Conservation (phyloP, 345 rosid species). For the Salix caprea region DNA sequence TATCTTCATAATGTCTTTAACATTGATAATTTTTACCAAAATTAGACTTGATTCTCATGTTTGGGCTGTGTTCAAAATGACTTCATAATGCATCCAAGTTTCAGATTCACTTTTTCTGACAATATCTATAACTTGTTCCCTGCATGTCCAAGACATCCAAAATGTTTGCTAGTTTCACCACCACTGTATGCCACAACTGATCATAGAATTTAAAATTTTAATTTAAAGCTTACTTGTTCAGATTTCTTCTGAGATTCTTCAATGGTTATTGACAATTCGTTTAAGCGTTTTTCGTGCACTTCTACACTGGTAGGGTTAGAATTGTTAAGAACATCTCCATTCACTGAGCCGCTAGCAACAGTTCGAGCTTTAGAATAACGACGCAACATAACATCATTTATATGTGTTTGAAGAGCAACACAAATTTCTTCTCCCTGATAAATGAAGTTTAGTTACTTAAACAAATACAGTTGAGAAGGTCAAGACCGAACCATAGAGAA, state of each 20-base stretch:
- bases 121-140: neutral
- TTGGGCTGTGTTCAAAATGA: neutral
- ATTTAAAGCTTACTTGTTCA: constrained; percentile 45
- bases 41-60: neutral
- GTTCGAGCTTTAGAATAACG: constrained; percentile 93
- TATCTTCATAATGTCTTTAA: neutral
- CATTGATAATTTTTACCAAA: neutral
- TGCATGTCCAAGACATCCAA: neutral
- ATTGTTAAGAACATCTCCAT: constrained; percentile 66
- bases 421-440: constrained; percentile 95
- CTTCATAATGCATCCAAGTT: neutral
- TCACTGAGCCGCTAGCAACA: constrained; percentile 49
- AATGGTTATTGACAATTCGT: constrained; percentile 68
- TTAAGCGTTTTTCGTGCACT: constrained; percentile 62
- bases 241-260: constrained; percentile 70
- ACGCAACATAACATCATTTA: constrained; percentile 97
- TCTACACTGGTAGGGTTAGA: constrained; percentile 57
- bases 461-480: neutral
- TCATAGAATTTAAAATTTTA: neutral
- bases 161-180: neutral
- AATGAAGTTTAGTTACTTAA: neutral
- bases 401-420: constrained; percentile 98
- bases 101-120: neutral
- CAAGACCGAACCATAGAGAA: neutral
- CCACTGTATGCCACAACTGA: neutral